A percentile compares a stretch with the other conserved stretches of the same genome.
These are phyloP conservation scores for Dianthus caryophyllus DNA, from an alignment of 148 eudicot genomes.

Conservation along the genomic window DNA sequence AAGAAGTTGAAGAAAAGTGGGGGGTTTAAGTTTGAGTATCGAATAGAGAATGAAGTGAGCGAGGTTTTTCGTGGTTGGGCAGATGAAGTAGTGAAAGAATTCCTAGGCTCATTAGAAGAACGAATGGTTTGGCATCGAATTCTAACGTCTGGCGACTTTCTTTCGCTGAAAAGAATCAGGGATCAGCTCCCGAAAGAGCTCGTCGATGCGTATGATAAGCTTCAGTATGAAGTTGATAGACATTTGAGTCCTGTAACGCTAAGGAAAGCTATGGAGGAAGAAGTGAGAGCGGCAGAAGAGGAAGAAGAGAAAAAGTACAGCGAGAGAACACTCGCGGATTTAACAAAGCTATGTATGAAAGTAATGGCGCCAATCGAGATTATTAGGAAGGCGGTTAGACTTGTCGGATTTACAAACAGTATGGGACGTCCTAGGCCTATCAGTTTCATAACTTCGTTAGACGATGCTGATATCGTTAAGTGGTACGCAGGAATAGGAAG, in stretches of 20 bases:
- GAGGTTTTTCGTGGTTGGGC: slow-evolving; percentile 71
- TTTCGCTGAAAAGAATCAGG: slow-evolving; percentile 64
- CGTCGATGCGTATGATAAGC: slow-evolving; percentile 75
- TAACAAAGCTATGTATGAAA: slow-evolving; percentile 73
- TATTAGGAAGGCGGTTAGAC: slow-evolving; percentile 58
- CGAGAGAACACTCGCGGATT: slow-evolving; percentile 64
- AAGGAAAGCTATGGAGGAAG: slow-evolving; percentile 51
- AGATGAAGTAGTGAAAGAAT: slow-evolving; percentile 63
- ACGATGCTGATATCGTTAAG: slow-evolving; percentile 71
- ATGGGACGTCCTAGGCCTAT: slow-evolving; percentile 97
- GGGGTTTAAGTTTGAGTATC: slow-evolving; percentile 57
- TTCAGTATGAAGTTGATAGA: slow-evolving; percentile 69
- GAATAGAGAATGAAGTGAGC: slow-evolving; percentile 69
- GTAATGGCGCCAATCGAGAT: slow-evolving; percentile 67
- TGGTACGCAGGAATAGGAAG: slow-evolving; percentile 91
- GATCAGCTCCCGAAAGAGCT: slow-evolving; percentile 74
- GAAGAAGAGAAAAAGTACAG: slow-evolving; percentile 68
- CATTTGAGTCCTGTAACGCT: slow-evolving; percentile 64
- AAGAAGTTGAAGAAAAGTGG: slow-evolving; percentile 63
- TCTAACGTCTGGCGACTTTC: slow-evolving; percentile 68
- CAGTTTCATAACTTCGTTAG: slow-evolving; percentile 52
- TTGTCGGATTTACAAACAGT: slow-evolving; percentile 73
- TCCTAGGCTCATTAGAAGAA: slow-evolving; percentile 63
- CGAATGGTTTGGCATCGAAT: slow-evolving; percentile 57
- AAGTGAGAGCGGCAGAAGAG: slow-evolving; percentile 50